These are phyloP conservation scores for Fusarium sp. DNA, from an alignment of 2,329 filamentous ascomycete genomes.

Conservation along the genomic window DNA sequence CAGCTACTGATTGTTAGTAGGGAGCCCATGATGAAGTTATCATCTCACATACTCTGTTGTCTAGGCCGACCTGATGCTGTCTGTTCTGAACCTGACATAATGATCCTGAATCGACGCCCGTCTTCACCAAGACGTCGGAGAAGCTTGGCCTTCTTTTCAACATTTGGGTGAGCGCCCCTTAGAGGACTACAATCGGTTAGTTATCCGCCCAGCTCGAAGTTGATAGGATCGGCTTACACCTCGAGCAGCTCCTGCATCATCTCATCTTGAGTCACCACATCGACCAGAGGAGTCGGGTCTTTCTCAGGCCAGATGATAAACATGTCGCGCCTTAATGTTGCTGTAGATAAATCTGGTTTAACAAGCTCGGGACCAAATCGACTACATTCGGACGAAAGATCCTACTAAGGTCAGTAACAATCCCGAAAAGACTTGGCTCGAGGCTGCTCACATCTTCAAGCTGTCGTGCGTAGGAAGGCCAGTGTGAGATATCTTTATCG, in stretches of 20 bases:
- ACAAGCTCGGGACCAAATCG: slow-evolving; percentile 47
- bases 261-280: slow-evolving; percentile 48
- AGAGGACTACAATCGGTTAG: slow-evolving; percentile 32
- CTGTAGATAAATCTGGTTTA: slow-evolving; percentile 33
- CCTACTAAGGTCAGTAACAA: slow-evolving; percentile 32
- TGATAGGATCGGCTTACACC: slow-evolving; percentile 26
- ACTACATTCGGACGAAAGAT: slow-evolving; percentile 44
- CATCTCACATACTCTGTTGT: slow-evolving; percentile 36
- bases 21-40: neutral
- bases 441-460: slow-evolving; percentile 47
- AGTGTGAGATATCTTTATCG: slow-evolving; percentile 45
- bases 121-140: slow-evolving; percentile 46
- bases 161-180: slow-evolving; percentile 29
- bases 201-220: no score
- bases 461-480: slow-evolving; percentile 51
- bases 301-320: slow-evolving; percentile 49
- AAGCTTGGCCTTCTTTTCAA: slow-evolving; percentile 44
- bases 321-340: slow-evolving; percentile 38
- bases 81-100: slow-evolving; percentile 43
- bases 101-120: slow-evolving; percentile 43
- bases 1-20: slow-evolving; percentile 36
- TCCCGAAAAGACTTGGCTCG: neutral
- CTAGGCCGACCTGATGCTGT: slow-evolving; percentile 33
- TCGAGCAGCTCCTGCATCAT: slow-evolving; percentile 51
- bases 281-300: slow-evolving; percentile 43